Evolutionary conservation across 768 basidiomycete species (phyloP).

Genomic region (Rhizopogon vulgaris): DNA sequence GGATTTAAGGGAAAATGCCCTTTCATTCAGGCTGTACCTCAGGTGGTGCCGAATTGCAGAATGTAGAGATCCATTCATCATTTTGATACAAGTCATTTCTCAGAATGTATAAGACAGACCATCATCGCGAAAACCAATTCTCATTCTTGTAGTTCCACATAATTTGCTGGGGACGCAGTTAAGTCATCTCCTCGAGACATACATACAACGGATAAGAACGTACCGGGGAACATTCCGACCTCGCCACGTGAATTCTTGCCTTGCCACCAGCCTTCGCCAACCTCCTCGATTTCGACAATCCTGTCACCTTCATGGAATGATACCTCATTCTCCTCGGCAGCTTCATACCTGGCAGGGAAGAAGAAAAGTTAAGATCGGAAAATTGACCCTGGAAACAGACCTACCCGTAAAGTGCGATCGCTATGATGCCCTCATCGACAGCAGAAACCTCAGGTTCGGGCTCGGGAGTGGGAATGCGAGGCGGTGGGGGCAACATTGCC

Average conservation of each 20-base stretch:
- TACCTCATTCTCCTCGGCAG: slow-evolving; percentile 88
- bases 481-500: slow-evolving; percentile 24
- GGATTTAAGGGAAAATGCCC: not conserved
- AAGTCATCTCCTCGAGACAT: not conserved
- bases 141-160: slow-evolving; percentile 1
- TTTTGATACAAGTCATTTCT: not conserved
- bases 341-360: slow-evolving; percentile 60
- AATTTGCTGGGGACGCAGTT: not conserved
- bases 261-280: slow-evolving; percentile 88
- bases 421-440: slow-evolving; percentile 52
- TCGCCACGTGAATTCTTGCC: slow-evolving; percentile 53
- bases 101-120: not conserved
- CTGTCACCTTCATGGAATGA: slow-evolving; percentile 78
- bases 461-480: slow-evolving; percentile 41
- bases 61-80: not conserved
- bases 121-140: not conserved
- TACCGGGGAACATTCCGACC: slow-evolving; percentile 73
- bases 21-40: not conserved
- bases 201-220: slow-evolving; percentile 12
- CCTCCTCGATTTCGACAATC: slow-evolving; percentile 73
- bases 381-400: slow-evolving; percentile 17
- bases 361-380: not conserved
- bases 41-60: not conserved
- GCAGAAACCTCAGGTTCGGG: slow-evolving; percentile 40
- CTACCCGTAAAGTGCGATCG: slow-evolving; percentile 68